Base-by-base conservation (phyloP, 805 yeast genomes). In the Candida bentonensis region DNA sequence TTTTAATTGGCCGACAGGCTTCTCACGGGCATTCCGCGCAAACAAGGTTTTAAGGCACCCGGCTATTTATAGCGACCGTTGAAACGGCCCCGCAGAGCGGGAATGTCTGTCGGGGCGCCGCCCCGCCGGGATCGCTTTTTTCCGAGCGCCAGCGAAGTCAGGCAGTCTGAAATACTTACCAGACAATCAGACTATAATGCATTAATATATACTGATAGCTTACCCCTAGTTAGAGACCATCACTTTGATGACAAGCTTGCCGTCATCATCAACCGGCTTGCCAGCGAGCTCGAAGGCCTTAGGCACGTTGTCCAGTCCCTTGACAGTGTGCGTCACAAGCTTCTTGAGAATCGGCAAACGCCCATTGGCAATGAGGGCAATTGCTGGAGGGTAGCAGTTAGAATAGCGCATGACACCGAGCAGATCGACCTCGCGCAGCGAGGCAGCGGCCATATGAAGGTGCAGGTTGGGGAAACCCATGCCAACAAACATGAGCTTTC, bases 401-500 rank as follows among this genome's bases (percentile, higher is more conserved):
- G 61, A 56, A 40, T 58, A 58, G 21, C 62, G 45, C 46, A 59
- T 55, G 9, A 58, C 62, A 4, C 62, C 62, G 3, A 57, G 44
- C n/a, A 58, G 47, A 36, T 58, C 63, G 21, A 58, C 56, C 42
- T 58, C 62, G 13, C 62, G 51, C 15, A 52, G 44, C 23, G 51
- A 48, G 20, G 63, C 62, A 5, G 62, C 47, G 13, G 54, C 57
- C 21, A 59, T 42, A 43, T 59, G 63, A 9, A 59, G 49, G n/a
- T 61, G 59, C 39, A 54, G 60, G 21, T 57, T 42, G n/a, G 62
- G 62, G 43, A 42, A 45, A 30, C 53, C 56, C 63, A 53, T 55
- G 41, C 54, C 64, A 41, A 50, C 61, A 33, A 49, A 50, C 49
- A 48, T 54, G 39, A 52, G 49, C 17, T 44, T 28, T 7, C 88